phyloP scores from a whole-genome alignment of 73 alveolate genomes.

The Stentor roeselii region DNA sequence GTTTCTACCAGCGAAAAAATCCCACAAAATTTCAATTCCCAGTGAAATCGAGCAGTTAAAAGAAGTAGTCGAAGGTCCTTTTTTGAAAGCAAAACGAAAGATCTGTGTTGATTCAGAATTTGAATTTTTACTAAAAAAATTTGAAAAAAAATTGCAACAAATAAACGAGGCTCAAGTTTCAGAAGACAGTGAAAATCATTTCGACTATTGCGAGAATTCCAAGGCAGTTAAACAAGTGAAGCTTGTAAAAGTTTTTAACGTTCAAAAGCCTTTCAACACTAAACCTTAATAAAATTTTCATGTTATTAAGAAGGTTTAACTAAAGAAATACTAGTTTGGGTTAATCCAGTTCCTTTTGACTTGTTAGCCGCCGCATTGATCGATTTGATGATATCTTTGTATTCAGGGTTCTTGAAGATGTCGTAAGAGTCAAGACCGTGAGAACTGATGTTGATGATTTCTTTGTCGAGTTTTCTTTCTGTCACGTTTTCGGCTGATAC shows the following conservation, averaged over 20 bases:
- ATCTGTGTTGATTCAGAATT: background rate
- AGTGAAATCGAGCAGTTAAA: background rate
- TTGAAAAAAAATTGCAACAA: too few species aligned
- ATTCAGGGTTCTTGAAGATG: background rate
- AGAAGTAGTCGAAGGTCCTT: background rate
- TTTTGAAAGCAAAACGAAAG: background rate
- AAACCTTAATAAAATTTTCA: too few species aligned
- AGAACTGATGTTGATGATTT: background rate
- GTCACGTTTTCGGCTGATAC: background rate
- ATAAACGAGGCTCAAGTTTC: too few species aligned
- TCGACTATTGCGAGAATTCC: too few species aligned
- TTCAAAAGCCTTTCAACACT: too few species aligned
- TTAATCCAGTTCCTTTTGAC: too few species aligned
- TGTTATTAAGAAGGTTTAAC: too few species aligned
- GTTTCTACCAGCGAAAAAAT: background rate
- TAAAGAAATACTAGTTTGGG: too few species aligned
- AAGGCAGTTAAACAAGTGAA: too few species aligned
- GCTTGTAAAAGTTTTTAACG: too few species aligned
- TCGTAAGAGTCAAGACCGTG: slow-evolving; percentile 16
- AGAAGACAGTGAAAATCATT: too few species aligned
- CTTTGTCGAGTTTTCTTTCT: background rate
- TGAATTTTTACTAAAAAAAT: too few species aligned
- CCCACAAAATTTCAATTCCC: background rate
- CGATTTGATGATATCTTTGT: background rate
- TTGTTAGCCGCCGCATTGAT: slow-evolving; percentile 20